Evolutionary conservation across 192 early-diverging fungal species (phyloP), one percentile per base, ranked within the genome.

Genomic region (Chytriomyces sp.): DNA sequence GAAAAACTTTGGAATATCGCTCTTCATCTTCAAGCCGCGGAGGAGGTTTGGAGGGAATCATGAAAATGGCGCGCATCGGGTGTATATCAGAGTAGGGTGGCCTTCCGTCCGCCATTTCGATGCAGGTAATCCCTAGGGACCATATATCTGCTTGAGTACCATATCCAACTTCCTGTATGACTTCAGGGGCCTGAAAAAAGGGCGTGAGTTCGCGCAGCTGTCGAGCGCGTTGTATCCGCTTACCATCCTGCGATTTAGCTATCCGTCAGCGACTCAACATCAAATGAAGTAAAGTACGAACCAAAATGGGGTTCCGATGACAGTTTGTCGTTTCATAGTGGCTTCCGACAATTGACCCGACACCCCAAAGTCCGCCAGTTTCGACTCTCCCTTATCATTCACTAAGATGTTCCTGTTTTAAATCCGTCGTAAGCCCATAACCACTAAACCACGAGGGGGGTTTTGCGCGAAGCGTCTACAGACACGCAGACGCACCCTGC

Each of bases 321-420:
- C 86, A 17, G 87, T 88, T 37, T 79, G 78, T 36, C 87, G 52
- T 68, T 88, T 88, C 30, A 79, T 60, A 3, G 72, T 56, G 38
- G 78, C 70, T 39, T 88, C 87, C 12, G 81, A 80, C 38, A 88
- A 63, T 44, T 88, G 85, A 22, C 85, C 85, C 7, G 87, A 81
- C 5, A 89, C 86, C n/a, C 87, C 85, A 81, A 89, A 89, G 72
- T 89, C 87, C 31, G 85, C 86, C 75, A 88, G 64, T 70, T 88
- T 88, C 7, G 85, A 82, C 26, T 80, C 81, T 10, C 87, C 85
- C 38, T 78, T 71, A 17, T 49, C 58, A 41, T 81, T 85, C 7
- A 88, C 65, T 14, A 88, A 60, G 5, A 88, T 85, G 56, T 88
- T 88, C 33, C 85, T 85, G 63, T 0, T 22, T 59, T 39, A 44